Evolutionary conservation across 371 early-diverging fungal species (phyloP), one percentile per base, ranked within the genome.

Genomic region (Mortierella sp.): DNA sequence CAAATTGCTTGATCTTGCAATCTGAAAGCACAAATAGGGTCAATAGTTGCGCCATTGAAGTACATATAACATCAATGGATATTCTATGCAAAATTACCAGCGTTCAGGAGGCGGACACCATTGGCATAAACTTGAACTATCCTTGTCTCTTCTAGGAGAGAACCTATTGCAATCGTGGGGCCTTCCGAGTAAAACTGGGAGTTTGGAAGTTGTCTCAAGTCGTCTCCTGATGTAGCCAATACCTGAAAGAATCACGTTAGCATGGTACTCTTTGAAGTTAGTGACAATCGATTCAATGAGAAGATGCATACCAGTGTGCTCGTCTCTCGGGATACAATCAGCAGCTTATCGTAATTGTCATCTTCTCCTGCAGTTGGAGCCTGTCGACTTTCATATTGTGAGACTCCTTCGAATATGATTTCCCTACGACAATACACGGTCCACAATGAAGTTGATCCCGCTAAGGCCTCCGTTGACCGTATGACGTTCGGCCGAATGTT

Each of bases 51-150:
- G n/a, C 14, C 39, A 10, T 39, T 39, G 39, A 14, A 10, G 7
- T 16, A 39, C n/a, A 29, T 14, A 16, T 25, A 37, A 16, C 14
- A 37, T 2, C 17, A 9, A 45, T 45, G 19, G 45, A 17, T 39
- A 47, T 24, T 14, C 28, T 17, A n/a, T 24, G 0, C 50, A 60
- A 46, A 10, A 48, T 57, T 78, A 84, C 88, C 83, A 31, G 85
- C 76, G 48, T 92, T 86, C 1, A 96, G 66, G 0, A 94, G 60
- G 43, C 89, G 63, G 3, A 95, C 83, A 1, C 93, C 95, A 29
- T 85, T 82, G 1, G 88, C 81, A 70, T 92, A 86, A n/a, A 95
- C 89, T 70, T 96, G 96, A 1, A 96, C 83, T 58, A 93, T 88
- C n/a, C 84, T 77, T 0, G 87, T 84, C 6, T 85, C 85, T 27